phyloP scores from a whole-genome alignment of 2,329 filamentous ascomycete genomes.

The Penicillium nordicum region DNA sequence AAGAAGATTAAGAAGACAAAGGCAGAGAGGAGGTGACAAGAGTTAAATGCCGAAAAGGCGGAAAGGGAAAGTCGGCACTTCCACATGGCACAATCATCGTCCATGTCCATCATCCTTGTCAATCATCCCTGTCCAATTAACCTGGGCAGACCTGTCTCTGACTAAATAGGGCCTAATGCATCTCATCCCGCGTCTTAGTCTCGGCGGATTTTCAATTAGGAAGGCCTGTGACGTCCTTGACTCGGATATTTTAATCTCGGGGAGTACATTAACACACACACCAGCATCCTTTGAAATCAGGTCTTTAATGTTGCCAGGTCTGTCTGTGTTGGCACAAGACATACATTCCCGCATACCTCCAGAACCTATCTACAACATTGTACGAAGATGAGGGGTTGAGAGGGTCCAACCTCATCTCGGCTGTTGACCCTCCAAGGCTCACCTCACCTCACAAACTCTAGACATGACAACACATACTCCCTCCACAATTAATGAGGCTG shows the following conservation, averaged over 20 bases:
- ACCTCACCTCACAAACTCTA: background rate
- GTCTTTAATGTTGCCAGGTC: background rate
- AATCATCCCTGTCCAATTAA: too few relatives aligned
- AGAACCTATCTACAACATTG: too few relatives aligned
- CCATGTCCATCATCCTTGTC: too few relatives aligned
- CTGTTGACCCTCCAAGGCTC: background rate
- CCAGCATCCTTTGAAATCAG: background rate
- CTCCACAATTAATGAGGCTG: background rate
- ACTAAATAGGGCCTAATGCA: slow-evolving; percentile 1
- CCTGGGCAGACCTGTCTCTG: background rate
- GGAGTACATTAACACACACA: background rate
- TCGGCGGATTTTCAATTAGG: background rate
- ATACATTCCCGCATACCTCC: background rate
- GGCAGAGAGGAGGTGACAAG: background rate
- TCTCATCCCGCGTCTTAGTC: background rate
- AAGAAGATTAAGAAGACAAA: background rate
- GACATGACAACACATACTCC: background rate
- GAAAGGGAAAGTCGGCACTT: background rate
- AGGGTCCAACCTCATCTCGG: background rate
- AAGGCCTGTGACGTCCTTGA: background rate
- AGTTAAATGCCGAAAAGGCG: background rate
- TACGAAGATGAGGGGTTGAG: too few relatives aligned
- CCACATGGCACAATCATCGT: background rate
- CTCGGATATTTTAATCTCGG: background rate
- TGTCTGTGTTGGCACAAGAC: background rate